phyloP scores from a whole-genome alignment of 768 basidiomycete species.

The Xerocomus spinulosus region DNA sequence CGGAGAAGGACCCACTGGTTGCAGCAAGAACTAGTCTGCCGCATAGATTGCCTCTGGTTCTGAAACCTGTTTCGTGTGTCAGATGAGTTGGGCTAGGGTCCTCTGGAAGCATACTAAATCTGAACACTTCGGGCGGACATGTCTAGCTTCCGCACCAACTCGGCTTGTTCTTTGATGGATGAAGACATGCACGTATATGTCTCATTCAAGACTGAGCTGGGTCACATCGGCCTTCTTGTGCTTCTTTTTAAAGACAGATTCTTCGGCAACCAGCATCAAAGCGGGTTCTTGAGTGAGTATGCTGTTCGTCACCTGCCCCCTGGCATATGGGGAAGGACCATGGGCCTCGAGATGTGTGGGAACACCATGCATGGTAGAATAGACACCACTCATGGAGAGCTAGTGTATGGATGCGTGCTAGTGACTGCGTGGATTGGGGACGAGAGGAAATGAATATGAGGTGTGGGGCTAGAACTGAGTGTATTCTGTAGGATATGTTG shows the following conservation, averaged over 20 bases:
- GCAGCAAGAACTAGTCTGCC: slow-evolving; percentile 57
- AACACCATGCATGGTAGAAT: slow-evolving; percentile 32
- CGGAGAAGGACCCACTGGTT: slow-evolving; percentile 40
- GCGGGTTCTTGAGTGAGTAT: slow-evolving; percentile 32
- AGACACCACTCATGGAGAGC: slow-evolving; percentile 24
- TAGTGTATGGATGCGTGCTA: slow-evolving; percentile 26
- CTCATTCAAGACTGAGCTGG: slow-evolving; percentile 77
- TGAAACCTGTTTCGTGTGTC: slow-evolving; percentile 61
- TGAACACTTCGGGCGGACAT: slow-evolving; percentile 86
- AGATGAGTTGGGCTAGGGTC: slow-evolving; percentile 14
- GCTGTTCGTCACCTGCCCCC: slow-evolving; percentile 30
- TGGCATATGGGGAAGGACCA: slow-evolving; percentile 51
- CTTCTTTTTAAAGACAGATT: slow-evolving; percentile 79
- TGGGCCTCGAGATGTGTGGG: slow-evolving; percentile 37
- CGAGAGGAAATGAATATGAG: slow-evolving; percentile 30
- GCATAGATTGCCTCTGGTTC: slow-evolving; percentile 80
- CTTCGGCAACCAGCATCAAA: slow-evolving; percentile 42
- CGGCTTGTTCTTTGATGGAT: slow-evolving; percentile 80
- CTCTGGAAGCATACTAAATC: slow-evolving; percentile 59
- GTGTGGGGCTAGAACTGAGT: slow-evolving; percentile 39
- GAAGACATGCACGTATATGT: slow-evolving; percentile 80
- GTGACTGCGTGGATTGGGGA: slow-evolving; percentile 36
- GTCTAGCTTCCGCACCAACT: slow-evolving; percentile 68
- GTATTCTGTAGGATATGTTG: slow-evolving; percentile 56
- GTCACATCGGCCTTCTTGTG: slow-evolving; percentile 79